Evolutionary conservation across 768 basidiomycete species (phyloP).

Genomic region (Amanita rubescens): DNA sequence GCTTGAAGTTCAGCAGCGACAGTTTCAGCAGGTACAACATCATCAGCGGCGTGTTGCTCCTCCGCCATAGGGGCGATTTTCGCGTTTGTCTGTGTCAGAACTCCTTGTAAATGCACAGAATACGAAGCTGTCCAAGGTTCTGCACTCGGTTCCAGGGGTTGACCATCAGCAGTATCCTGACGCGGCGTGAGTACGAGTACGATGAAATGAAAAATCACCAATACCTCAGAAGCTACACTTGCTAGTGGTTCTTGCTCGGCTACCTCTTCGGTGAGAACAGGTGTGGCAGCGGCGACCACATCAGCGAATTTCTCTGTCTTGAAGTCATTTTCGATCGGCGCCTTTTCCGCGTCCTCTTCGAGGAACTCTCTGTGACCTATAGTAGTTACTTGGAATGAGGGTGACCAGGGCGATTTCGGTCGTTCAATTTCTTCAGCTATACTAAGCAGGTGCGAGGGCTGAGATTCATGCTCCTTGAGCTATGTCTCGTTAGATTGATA

Average conservation of each 20-base stretch:
- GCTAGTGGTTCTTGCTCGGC: neutral
- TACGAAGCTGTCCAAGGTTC: slow-evolving; percentile 36
- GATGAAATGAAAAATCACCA: neutral
- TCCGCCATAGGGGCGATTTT: too few species aligned
- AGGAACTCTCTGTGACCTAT: slow-evolving; percentile 21
- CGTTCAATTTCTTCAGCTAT: slow-evolving; percentile 25
- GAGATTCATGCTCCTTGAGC: slow-evolving; percentile 2
- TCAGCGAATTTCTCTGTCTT: neutral
- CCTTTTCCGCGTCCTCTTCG: slow-evolving; percentile 16
- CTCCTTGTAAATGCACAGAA: slow-evolving; percentile 34
- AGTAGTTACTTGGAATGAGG: slow-evolving; percentile 46
- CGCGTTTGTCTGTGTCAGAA: slow-evolving; percentile 7
- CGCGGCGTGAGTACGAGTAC: neutral
- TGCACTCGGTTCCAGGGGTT: slow-evolving; percentile 13
- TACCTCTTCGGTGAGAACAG: neutral
- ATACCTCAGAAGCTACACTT: slow-evolving; percentile 2
- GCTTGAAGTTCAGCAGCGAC: neutral
- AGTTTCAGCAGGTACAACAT: neutral
- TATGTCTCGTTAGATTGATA: neutral
- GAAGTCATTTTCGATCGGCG: neutral
- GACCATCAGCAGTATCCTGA: neutral
- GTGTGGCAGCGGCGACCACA: neutral
- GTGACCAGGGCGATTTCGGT: slow-evolving; percentile 45
- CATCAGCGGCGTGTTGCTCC: neutral
- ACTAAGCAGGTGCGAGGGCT: neutral